Conservation (phyloP, 192 early-diverging fungal genomes). For the Coemansia sp. region DNA sequence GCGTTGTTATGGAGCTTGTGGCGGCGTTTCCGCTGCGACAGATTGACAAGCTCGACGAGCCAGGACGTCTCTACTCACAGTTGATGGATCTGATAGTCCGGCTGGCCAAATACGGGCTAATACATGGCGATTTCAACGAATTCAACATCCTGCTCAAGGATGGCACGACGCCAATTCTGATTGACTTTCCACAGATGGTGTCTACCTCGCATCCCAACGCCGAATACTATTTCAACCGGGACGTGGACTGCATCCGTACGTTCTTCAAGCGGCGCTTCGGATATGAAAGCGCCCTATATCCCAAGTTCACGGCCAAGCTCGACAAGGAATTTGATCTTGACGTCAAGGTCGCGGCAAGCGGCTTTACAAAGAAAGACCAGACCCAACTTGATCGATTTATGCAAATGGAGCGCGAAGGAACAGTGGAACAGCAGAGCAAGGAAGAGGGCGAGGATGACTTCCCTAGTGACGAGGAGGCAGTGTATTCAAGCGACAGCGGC, state of each 20-base stretch:
- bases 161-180: slow-evolving; percentile 81
- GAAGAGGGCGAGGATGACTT: slow-evolving; percentile 16
- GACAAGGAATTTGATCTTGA: slow-evolving; percentile 89
- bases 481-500: slow-evolving; percentile 13
- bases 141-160: slow-evolving; percentile 94
- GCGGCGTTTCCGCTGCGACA: slow-evolving; percentile 95
- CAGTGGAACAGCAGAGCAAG: background rate
- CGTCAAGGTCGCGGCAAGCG: slow-evolving; percentile 94
- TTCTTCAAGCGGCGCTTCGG: slow-evolving; percentile 90
- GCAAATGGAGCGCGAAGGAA: slow-evolving; percentile 1
- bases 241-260: slow-evolving; percentile 94
- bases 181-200: slow-evolving; percentile 99
- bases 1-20: slow-evolving; percentile 94
- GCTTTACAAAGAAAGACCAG: slow-evolving; percentile 91
- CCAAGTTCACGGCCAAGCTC: slow-evolving; percentile 80
- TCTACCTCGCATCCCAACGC: slow-evolving; percentile 95
- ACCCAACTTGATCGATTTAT: slow-evolving; percentile 69
- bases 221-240: slow-evolving; percentile 97
- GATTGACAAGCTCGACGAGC: slow-evolving; percentile 79
- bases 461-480: slow-evolving; percentile 30
- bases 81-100: slow-evolving; percentile 97
- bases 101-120: slow-evolving; percentile 90
- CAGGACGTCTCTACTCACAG: slow-evolving; percentile 88
- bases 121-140: slow-evolving; percentile 99
- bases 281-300: slow-evolving; percentile 90